phyloP scores from a whole-genome alignment of 495 filamentous ascomycete genomes.

The Talaromyces wortmannii region DNA sequence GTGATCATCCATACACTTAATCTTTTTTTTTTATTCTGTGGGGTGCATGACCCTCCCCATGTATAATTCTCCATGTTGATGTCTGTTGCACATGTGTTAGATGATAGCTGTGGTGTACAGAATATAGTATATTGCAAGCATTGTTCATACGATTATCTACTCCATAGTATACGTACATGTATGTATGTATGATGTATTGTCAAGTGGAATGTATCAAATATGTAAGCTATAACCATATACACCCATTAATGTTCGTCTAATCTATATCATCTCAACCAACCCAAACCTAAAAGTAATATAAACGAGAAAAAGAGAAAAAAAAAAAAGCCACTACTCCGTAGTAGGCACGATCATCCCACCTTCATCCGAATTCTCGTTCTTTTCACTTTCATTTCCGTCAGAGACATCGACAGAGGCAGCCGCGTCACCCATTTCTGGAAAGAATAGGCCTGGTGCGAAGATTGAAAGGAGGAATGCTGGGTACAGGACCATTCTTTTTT shows the following conservation, averaged over 20 bases:
- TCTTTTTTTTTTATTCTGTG: no score
- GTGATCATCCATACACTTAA: background rate
- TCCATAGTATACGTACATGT: no score
- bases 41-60: no score
- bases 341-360: background rate
- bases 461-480: constrained; percentile 35
- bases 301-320: background rate
- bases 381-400: background rate
- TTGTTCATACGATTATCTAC: background rate
- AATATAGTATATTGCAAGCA: no score
- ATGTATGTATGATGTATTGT: no score
- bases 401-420: background rate
- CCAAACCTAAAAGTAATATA: background rate
- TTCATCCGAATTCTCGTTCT: background rate
- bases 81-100: no score
- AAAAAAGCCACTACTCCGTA: background rate
- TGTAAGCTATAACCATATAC: background rate
- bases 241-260: no score
- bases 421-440: constrained; percentile 28
- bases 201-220: no score
- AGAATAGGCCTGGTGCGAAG: constrained; percentile 43
- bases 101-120: no score
- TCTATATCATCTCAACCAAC: background rate
- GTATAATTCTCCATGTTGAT: no score
- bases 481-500: constrained; percentile 44